Conservation (phyloP, 2,329 filamentous ascomycete genomes). For the Trichoderma koningii region DNA sequence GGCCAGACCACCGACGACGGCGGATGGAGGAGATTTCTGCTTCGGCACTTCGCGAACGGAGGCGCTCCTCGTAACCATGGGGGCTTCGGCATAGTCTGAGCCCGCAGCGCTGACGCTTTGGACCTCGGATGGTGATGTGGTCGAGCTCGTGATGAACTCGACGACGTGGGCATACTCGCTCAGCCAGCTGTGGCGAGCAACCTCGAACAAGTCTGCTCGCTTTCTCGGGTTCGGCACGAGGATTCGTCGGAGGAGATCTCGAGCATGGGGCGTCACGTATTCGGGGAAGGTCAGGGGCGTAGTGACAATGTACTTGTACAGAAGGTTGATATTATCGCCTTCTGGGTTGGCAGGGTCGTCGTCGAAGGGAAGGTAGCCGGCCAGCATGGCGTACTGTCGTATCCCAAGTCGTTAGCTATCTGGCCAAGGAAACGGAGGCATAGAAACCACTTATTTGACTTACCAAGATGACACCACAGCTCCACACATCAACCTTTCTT, state of each 20-base stretch:
- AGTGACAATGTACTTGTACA: constrained; percentile 99
- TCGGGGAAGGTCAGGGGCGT: constrained; percentile 97
- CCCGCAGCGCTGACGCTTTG: constrained; percentile 71
- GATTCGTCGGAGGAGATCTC: constrained; percentile 88
- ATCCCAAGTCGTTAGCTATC: not conserved
- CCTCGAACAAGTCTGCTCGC: constrained; percentile 93
- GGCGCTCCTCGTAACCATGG: constrained; percentile 75
- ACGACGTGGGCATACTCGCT: constrained; percentile 97
- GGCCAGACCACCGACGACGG: constrained; percentile 62
- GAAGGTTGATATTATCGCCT: constrained; percentile 96
- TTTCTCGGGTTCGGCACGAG: constrained; percentile 93
- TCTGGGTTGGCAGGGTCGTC: constrained; percentile 98
- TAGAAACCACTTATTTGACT: constrained; percentile 43
- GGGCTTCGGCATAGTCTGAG: constrained; percentile 58
- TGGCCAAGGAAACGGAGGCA: not conserved
- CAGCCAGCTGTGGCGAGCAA: constrained; percentile 96
- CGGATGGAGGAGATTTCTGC: constrained; percentile 55
- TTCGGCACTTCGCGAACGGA: constrained; percentile 89
- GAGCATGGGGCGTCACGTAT: constrained; percentile 95
- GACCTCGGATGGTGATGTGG: constrained; percentile 82
- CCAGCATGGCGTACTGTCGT: constrained; percentile 94
- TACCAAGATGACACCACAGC: constrained; percentile 97
- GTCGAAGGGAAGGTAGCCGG: constrained; percentile 95
- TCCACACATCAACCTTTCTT: constrained; percentile 98
- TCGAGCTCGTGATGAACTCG: constrained; percentile 94